These are phyloP conservation scores for Coemansia sp. DNA, from an alignment of 192 early-diverging fungal genomes.

Conservation along the genomic window DNA sequence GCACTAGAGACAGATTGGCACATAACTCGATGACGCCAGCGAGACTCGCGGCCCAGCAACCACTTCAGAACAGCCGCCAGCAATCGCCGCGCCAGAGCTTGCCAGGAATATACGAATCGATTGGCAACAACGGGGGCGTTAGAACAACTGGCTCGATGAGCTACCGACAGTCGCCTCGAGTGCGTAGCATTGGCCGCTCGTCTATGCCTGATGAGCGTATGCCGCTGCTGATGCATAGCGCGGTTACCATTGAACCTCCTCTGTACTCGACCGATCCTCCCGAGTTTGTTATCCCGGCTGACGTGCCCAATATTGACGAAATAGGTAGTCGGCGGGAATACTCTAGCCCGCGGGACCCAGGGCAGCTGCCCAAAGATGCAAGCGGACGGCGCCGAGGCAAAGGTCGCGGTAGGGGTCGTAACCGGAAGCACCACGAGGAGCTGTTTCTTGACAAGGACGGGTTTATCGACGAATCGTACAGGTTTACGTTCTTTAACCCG, in stretches of 20 bases:
- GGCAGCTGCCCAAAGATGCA: neutral
- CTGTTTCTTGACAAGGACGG: slow-evolving; percentile 57
- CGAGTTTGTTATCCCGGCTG: slow-evolving; percentile 37
- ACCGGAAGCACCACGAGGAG: slow-evolving; percentile 43
- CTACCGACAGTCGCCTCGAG: slow-evolving; percentile 14
- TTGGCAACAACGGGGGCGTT: neutral
- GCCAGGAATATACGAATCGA: neutral
- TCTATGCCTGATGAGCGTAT: slow-evolving; percentile 26
- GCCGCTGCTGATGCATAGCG: slow-evolving; percentile 29
- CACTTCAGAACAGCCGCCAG: neutral
- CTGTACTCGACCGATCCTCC: slow-evolving; percentile 9
- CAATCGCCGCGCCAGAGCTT: neutral
- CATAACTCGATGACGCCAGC: slow-evolving; percentile 1
- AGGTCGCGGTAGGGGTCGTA: slow-evolving; percentile 8
- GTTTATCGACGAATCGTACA: slow-evolving; percentile 60
- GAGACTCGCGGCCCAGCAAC: neutral
- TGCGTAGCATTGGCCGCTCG: slow-evolving; percentile 11
- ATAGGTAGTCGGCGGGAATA: neutral
- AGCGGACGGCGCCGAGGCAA: neutral
- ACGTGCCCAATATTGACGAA: slow-evolving; percentile 12
- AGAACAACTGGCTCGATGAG: neutral
- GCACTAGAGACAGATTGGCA: slow-evolving; percentile 2
- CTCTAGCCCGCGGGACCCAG: neutral
- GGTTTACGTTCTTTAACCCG: slow-evolving; percentile 73
- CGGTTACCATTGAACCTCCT: slow-evolving; percentile 10